Percentiles rank a stretch among this genome's conserved stretches.
phyloP scores from a whole-genome alignment of 257 asterid genomes.

The Prunella vulgaris region DNA sequence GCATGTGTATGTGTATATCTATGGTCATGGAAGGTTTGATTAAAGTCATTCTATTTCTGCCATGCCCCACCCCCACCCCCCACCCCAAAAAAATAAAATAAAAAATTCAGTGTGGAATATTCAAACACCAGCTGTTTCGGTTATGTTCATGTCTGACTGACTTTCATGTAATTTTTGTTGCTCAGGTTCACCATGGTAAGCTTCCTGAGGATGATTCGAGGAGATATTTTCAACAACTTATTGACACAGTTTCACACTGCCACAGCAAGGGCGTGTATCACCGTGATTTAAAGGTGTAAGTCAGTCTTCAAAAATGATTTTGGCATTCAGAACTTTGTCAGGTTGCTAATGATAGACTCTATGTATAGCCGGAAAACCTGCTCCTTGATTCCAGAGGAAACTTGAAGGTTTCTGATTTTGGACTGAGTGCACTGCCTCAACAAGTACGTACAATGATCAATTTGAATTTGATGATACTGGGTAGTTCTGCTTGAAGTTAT shows the following conservation, averaged over 20 bases:
- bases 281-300: slow-evolving; percentile 81
- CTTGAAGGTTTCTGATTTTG: slow-evolving; percentile 94
- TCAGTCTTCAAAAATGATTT: slow-evolving; percentile 18
- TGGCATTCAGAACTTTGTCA: slow-evolving; percentile 7
- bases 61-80: neutral
- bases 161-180: slow-evolving; percentile 15
- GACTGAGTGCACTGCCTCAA: slow-evolving; percentile 85
- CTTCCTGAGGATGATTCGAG: slow-evolving; percentile 82
- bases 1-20: slow-evolving; percentile 3
- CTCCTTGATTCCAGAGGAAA: slow-evolving; percentile 84
- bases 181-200: slow-evolving; percentile 71
- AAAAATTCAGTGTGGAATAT: neutral
- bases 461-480: neutral
- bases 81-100: too few species aligned
- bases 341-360: slow-evolving; percentile 25
- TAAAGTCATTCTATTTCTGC: neutral
- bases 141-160: slow-evolving; percentile 12
- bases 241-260: slow-evolving; percentile 87
- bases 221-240: slow-evolving; percentile 83
- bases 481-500: slow-evolving; percentile 2
- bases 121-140: neutral
- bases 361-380: slow-evolving; percentile 85
- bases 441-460: slow-evolving; percentile 45
- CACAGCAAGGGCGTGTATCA: slow-evolving; percentile 93
- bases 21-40: neutral